These are phyloP conservation scores for Pseudogymnoascus sp. DNA, from an alignment of 2,329 filamentous ascomycete species.

Conservation along the genomic window DNA sequence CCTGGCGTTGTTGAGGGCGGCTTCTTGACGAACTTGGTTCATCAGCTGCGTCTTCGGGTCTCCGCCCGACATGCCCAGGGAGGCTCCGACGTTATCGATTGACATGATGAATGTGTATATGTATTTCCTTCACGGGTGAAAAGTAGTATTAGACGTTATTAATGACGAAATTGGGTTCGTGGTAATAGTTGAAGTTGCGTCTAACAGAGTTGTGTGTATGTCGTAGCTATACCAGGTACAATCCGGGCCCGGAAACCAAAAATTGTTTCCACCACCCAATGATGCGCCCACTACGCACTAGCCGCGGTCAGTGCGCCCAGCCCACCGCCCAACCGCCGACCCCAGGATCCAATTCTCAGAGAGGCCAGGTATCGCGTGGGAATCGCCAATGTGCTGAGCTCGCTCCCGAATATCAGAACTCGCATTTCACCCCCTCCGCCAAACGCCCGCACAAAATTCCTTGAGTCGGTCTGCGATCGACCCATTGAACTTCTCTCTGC, in stretches of 20 bases:
- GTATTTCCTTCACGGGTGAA: not conserved
- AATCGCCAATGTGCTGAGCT: constrained; percentile 17
- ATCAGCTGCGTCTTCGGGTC: constrained; percentile 34
- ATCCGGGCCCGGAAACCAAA: not conserved
- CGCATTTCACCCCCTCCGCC: not conserved
- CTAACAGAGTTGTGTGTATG: not conserved
- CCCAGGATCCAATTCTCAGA: not conserved
- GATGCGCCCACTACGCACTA: not conserved
- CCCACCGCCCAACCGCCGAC: not conserved
- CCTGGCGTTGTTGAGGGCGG: constrained; percentile 58
- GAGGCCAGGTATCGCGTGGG: constrained; percentile 1
- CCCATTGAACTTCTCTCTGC: not conserved
- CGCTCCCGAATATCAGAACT: not conserved
- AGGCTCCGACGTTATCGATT: constrained; percentile 24
- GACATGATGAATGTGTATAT: not conserved
- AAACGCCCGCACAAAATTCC: not conserved
- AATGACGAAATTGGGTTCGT: not conserved
- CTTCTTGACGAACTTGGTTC: constrained; percentile 49
- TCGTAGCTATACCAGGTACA: not conserved
- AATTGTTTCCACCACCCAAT: not conserved
- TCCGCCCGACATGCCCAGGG: constrained; percentile 11
- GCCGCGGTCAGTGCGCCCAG: not conserved
- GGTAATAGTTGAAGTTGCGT: not conserved
- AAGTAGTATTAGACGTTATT: not conserved
- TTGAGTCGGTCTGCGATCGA: not conserved